Evolutionary conservation across 768 basidiomycete species (phyloP).

Genomic region (Boletellus emodensis): DNA sequence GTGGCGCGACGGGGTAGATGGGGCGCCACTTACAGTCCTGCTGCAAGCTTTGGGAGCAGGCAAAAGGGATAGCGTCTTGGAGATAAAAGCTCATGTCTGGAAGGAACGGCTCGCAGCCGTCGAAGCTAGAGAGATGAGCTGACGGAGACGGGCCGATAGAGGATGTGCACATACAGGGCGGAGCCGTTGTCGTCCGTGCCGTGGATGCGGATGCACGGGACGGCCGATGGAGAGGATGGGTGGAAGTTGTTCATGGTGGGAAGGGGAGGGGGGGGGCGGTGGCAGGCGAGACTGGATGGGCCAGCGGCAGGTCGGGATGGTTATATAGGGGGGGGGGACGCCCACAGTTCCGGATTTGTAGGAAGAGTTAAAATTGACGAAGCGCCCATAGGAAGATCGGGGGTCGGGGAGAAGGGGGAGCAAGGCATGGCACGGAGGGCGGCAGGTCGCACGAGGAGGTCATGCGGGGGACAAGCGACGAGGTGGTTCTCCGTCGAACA

Average conservation of each 20-base stretch:
- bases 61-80: not conserved
- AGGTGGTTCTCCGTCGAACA: constrained; percentile 9
- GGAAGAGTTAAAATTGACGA: not conserved
- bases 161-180: constrained; percentile 14
- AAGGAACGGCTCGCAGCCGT: not conserved
- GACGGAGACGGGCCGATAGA: not conserved
- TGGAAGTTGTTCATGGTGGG: constrained; percentile 12
- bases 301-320: not conserved
- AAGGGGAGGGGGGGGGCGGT: not conserved
- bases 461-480: no score
- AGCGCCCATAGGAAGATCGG: constrained; percentile 7
- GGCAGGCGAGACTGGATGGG: constrained; percentile 9
- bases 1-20: constrained; percentile 9
- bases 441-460: not conserved
- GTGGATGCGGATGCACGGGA: constrained; percentile 20
- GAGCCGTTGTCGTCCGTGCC: constrained; percentile 6
- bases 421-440: not conserved
- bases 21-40: constrained; percentile 7
- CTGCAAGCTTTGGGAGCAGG: not conserved
- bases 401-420: not conserved
- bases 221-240: not conserved
- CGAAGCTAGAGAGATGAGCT: constrained; percentile 17
- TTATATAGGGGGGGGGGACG: constrained; percentile 20
- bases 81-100: not conserved
- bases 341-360: constrained; percentile 6